Base-by-base conservation (phyloP, 306 rosid species). In the Styphnolobium japonicum region DNA sequence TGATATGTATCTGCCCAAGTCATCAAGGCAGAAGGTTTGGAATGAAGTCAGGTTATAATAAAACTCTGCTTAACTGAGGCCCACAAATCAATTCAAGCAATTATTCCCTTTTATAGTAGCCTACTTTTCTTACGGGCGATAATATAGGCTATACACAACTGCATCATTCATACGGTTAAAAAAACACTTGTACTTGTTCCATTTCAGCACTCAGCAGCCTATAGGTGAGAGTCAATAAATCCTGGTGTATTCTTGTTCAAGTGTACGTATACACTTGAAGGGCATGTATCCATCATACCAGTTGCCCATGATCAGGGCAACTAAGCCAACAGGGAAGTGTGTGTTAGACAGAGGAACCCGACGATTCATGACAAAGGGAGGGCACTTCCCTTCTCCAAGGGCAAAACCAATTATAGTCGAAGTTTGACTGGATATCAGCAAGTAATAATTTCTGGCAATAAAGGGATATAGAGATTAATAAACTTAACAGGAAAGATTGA, bases 291-390 rank as follows among this genome's bases (percentile, higher is more conserved):
- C 57, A 25, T 40, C 27, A 40, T 39, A 25, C 78, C 36, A 7
- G 45, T 53, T 71, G 61, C 65, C 65, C 51, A 18, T 53, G 63
- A 66, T 34, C 36, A 52, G n/a, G 64, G 77, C 77, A 71, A 71
- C 36, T 14, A 22, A 10, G 14, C 36, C 21, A 33, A 71, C 2
- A 49, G 62, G 75, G 75, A 42, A 49, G 27, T 8, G 60, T 23
- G 29, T 1, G 21, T 15, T 29, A 4, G 45, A 19, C 31, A 77
- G 19, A 58, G 69, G 69, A 57, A 60, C 51, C 49, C 18, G 16
- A 31, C 29, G 52, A 36, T 21, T 67, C 37, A 45, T 7, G 21
- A 12, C 8, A 8, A n/a, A 43, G 60, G 29, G 10, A 45, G 42
- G 51, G 10, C 14, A 51, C 27, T 52, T 53, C 79, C 83, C 73